phyloP scores from a whole-genome alignment of 768 basidiomycete genomes.

The Trametes cubensis region DNA sequence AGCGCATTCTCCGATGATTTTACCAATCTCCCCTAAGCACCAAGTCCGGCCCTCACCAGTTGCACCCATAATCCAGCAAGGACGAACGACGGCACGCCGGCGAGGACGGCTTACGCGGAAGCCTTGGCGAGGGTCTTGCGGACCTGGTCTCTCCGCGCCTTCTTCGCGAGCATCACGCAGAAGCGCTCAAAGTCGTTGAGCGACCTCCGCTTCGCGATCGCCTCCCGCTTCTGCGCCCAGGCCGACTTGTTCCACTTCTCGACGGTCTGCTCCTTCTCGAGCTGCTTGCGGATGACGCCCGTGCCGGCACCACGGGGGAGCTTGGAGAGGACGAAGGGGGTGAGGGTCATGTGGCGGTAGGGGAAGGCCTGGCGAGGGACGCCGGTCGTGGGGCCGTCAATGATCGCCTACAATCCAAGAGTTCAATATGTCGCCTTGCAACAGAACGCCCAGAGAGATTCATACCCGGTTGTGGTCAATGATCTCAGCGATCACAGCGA shows the following conservation, averaged over 20 bases:
- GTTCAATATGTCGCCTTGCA: background rate
- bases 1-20: slow-evolving; percentile 13
- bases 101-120: slow-evolving; percentile 29
- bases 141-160: slow-evolving; percentile 76
- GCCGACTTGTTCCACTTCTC: slow-evolving; percentile 87
- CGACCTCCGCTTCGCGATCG: slow-evolving; percentile 70
- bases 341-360: slow-evolving; percentile 92
- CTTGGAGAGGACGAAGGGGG: slow-evolving; percentile 76
- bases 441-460: background rate
- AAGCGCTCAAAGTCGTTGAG: slow-evolving; percentile 93
- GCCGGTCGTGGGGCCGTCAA: slow-evolving; percentile 90
- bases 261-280: slow-evolving; percentile 82
- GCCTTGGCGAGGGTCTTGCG: slow-evolving; percentile 67
- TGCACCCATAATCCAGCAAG: slow-evolving; percentile 14
- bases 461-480: slow-evolving; percentile 98
- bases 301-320: slow-evolving; percentile 89
- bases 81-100: slow-evolving; percentile 11
- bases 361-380: slow-evolving; percentile 92
- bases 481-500: slow-evolving; percentile 95
- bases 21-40: slow-evolving; percentile 4
- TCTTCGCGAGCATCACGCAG: slow-evolving; percentile 86
- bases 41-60: background rate
- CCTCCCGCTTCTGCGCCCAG: slow-evolving; percentile 88
- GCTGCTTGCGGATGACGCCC: slow-evolving; percentile 78
- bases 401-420: slow-evolving; percentile 67